A percentile compares a stretch with the other conserved stretches of the same genome.
Evolutionary conservation across 495 filamentous ascomycete genomes (phyloP).

Genomic region (Annulohypoxylon moriforme): DNA sequence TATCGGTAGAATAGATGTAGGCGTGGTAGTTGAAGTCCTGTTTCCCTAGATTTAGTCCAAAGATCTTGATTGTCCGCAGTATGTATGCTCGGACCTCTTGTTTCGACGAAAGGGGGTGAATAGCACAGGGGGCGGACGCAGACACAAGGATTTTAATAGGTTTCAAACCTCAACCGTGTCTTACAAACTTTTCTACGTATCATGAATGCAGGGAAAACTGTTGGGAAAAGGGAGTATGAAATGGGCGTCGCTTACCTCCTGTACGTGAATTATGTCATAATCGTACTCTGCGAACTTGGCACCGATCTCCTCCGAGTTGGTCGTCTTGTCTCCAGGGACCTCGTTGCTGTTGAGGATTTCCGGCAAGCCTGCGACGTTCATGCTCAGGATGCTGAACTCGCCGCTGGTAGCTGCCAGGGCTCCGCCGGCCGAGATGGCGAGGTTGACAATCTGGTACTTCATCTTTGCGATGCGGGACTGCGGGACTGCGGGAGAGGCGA

Average conservation of each 20-base stretch:
- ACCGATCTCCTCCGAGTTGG: constrained; percentile 62
- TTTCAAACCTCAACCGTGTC: constrained; percentile 30
- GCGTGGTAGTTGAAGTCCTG: constrained; percentile 74
- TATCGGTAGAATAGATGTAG: constrained; percentile 64
- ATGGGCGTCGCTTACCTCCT: constrained; percentile 60
- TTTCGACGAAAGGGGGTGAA: constrained; percentile 18
- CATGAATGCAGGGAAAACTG: constrained; percentile 5
- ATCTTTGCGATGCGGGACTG: constrained; percentile 28
- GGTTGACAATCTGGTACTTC: constrained; percentile 25
- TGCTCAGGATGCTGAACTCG: constrained; percentile 63
- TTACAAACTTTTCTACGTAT: constrained; percentile 12
- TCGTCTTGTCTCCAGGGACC: constrained; percentile 64
- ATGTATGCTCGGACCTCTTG: constrained; percentile 24
- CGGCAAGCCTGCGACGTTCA: constrained; percentile 72
- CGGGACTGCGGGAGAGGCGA: constrained; percentile 14
- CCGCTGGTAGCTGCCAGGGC: constrained; percentile 44
- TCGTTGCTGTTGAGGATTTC: constrained; percentile 63
- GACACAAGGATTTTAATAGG: constrained; percentile 16
- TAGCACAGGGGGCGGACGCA: not conserved
- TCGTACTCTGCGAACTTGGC: constrained; percentile 60
- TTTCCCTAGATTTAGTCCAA: constrained; percentile 11
- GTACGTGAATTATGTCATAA: constrained; percentile 69
- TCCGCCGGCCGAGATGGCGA: constrained; percentile 23
- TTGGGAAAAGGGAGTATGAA: not conserved
- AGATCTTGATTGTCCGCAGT: not conserved